Evolutionary conservation across 2,329 filamentous ascomycete genomes (phyloP), one percentile per base, ranked within the genome.

Genomic region (Xylariales sp.): DNA sequence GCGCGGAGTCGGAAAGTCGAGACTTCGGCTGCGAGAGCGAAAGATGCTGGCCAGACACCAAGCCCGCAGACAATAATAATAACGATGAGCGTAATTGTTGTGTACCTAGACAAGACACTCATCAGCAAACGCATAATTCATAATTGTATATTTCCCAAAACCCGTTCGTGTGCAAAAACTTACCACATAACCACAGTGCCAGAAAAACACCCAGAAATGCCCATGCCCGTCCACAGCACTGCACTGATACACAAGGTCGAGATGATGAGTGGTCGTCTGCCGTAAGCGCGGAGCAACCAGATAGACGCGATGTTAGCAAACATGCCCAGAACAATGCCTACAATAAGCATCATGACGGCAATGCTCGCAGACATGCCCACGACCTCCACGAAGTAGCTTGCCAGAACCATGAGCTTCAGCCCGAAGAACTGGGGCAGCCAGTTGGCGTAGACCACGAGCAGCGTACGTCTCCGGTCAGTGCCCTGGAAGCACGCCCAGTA

Each of bases 401-500:
- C 56, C 32, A 63, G 64, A 2, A 62, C 59, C 1, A 73, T 53
- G 7, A 74, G 54, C 0, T 61, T 55, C 2, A 73, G 54, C 2
- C 70, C 70, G 28, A 71, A 72, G 19, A 71, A 49, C 35, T 62
- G 57, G 1, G 69, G 66, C 6, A 72, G 42, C 4, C 62, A 46
- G 33, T 62, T 64, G 1, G 66, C 62, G 40, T 69, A 66, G 19
- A 62, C 54, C 43, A 65, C 57, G 25, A 70, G 62, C 18, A 64
- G 46, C 0, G 66, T 67, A 15, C 69, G 51, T 5, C 67, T 57
- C 2, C 65, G 53, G 35, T 76, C 65, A 4, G 55, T 49, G 3
- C 60, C 60, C 7, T 55, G 60, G 52, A 74, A 74, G 45, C 63
- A 69, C 44, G 69, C 65, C 6, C 47, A 19, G 30, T 70, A 74